A percentile compares a stretch with the other conserved stretches of the same genome.
phyloP scores from a whole-genome alignment of 768 basidiomycete genomes.

The Podaxis sp. region DNA sequence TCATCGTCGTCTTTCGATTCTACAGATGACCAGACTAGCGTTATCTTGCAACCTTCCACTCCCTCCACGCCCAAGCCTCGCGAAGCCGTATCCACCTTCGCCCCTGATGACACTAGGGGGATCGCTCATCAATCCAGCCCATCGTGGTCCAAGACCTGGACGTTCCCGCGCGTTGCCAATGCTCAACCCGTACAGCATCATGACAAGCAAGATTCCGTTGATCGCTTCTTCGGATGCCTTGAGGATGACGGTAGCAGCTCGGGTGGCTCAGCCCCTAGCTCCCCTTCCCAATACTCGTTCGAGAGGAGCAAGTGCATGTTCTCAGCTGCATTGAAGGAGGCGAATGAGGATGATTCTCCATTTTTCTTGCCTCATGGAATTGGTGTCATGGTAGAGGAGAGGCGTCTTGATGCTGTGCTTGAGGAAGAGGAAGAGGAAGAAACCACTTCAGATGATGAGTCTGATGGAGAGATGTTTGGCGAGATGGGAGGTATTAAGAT shows the following conservation, averaged over 20 bases:
- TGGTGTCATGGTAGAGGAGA: conserved; percentile 44
- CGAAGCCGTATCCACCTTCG: not conserved
- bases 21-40: conserved; percentile 37
- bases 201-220: conserved; percentile 48
- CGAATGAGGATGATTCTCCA: conserved; percentile 52
- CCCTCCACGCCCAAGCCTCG: conserved; percentile 25
- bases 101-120: conserved; percentile 19
- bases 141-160: conserved; percentile 71
- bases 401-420: conserved; percentile 35
- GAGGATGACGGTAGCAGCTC: conserved; percentile 48
- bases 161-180: conserved; percentile 45
- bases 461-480: conserved; percentile 54
- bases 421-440: conserved; percentile 36
- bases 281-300: conserved; percentile 41
- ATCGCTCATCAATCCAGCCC: conserved; percentile 31
- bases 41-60: not conserved
- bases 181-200: conserved; percentile 2
- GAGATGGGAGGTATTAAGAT: conserved; percentile 74
- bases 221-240: conserved; percentile 76
- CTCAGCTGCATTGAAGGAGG: conserved; percentile 49
- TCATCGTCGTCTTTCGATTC: conserved; percentile 58
- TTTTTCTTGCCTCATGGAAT: conserved; percentile 44
- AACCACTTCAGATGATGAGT: conserved; percentile 34
- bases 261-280: conserved; percentile 40
- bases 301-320: conserved; percentile 65